A percentile compares a stretch with the other conserved stretches of the same genome.
Conservation (phyloP, 2,329 filamentous ascomycete species). For the Venturia aucupariae region DNA sequence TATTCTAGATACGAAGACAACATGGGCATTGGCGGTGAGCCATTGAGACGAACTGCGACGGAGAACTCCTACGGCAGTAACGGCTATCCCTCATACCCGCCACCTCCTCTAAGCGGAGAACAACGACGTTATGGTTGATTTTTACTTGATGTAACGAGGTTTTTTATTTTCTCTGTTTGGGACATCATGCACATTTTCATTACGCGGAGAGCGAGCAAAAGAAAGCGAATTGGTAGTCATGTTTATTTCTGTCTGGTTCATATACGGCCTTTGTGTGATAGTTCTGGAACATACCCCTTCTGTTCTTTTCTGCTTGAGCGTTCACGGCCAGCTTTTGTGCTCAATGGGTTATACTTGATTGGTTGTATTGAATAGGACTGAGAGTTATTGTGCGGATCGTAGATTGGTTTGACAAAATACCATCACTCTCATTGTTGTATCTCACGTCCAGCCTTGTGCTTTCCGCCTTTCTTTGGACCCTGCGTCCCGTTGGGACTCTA, state of each 20-base stretch:
- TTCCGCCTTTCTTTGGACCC: neutral
- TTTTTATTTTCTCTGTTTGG: neutral
- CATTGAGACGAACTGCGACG: neutral
- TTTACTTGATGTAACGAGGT: neutral
- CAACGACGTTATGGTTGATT: constrained; percentile 13
- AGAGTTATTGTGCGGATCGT: neutral
- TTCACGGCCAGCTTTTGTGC: neutral
- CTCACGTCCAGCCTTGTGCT: neutral
- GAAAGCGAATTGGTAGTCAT: neutral
- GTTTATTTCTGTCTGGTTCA: neutral
- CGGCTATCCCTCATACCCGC: constrained; percentile 9
- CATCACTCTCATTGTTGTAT: neutral
- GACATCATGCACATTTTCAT: neutral
- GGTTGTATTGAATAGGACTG: neutral
- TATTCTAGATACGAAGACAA: constrained; percentile 6
- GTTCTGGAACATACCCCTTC: constrained; percentile 3
- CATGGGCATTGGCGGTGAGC: neutral
- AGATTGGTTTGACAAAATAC: neutral
- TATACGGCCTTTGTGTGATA: neutral
- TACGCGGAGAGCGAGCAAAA: neutral
- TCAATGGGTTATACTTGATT: neutral
- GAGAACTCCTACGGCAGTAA: neutral
- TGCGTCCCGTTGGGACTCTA: constrained; percentile 3
- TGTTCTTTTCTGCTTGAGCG: neutral
- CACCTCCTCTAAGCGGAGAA: constrained; percentile 4